phyloP scores from a whole-genome alignment of 2,329 filamentous ascomycete species.

The Aspergillus caelatus region DNA sequence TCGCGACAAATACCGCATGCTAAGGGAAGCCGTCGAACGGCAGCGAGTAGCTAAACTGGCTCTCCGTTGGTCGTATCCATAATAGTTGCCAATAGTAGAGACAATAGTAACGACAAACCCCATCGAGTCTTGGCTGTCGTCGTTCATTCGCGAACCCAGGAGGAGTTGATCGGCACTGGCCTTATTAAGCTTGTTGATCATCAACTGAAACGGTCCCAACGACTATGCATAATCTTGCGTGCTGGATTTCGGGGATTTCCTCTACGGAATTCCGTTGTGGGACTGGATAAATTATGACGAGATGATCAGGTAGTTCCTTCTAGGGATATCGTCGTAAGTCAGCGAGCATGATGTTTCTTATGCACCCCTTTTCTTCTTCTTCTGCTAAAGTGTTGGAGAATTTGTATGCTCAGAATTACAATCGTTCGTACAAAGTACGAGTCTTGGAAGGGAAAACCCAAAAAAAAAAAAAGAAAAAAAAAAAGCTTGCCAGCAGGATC shows the following conservation, averaged over 20 bases:
- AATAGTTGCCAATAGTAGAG: neutral
- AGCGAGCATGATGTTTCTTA: neutral
- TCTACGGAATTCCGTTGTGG: neutral
- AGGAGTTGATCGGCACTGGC: neutral
- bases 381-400: neutral
- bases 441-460: no score
- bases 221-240: neutral
- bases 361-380: neutral
- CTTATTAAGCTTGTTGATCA: constrained; percentile 4
- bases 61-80: neutral
- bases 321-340: neutral
- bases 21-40: neutral
- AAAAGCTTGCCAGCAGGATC: neutral
- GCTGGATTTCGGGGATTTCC: neutral
- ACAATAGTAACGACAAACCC: neutral
- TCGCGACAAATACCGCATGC: neutral
- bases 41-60: neutral
- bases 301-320: neutral
- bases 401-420: neutral
- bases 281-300: neutral
- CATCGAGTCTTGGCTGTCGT: neutral
- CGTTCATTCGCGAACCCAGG: neutral
- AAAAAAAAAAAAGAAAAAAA: no score
- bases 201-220: neutral
- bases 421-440: neutral